These are phyloP conservation scores for Cucumis hystrix DNA, from an alignment of 306 rosid genomes.

Conservation along the genomic window DNA sequence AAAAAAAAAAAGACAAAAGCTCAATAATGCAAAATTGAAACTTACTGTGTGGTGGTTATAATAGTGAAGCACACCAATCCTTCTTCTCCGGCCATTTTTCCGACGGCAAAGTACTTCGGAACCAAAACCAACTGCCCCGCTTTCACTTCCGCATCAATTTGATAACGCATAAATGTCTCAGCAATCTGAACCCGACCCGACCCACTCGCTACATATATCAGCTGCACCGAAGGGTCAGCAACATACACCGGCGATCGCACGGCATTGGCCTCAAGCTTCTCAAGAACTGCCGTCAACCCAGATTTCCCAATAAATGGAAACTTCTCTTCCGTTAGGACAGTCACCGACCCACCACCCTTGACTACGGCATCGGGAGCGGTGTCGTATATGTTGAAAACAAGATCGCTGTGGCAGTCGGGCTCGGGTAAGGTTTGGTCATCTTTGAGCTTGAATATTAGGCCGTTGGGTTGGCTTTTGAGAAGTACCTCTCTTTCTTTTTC, in stretches of 20 bases:
- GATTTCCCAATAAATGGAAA: conserved; percentile 33
- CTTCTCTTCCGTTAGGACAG: conserved; percentile 7
- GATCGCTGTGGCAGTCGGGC: conserved; percentile 7
- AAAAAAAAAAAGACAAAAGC: no score
- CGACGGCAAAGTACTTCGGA: conserved; percentile 35
- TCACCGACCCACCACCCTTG: not conserved
- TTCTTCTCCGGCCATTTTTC: conserved; percentile 28
- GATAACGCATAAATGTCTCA: conserved; percentile 16
- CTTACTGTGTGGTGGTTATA: conserved; percentile 31
- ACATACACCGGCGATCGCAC: conserved; percentile 22
- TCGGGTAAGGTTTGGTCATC: conserved; percentile 19
- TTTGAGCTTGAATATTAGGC: conserved; percentile 18
- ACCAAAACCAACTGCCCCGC: conserved; percentile 38
- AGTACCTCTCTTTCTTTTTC: conserved; percentile 19
- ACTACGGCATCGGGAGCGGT: not conserved
- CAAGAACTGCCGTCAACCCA: conserved; percentile 27
- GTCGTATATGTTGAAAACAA: conserved; percentile 30
- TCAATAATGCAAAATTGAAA: not conserved
- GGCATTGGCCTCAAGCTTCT: conserved; percentile 28
- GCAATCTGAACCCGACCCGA: conserved; percentile 34
- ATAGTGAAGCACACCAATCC: conserved; percentile 38
- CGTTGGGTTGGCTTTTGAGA: conserved; percentile 32
- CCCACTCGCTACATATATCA: conserved; percentile 38
- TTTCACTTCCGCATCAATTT: conserved; percentile 23
- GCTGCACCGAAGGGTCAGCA: conserved; percentile 16